These are phyloP conservation scores for Isoetes taiwanensis DNA, from an alignment of 75 land plant species.

Conservation along the genomic window DNA sequence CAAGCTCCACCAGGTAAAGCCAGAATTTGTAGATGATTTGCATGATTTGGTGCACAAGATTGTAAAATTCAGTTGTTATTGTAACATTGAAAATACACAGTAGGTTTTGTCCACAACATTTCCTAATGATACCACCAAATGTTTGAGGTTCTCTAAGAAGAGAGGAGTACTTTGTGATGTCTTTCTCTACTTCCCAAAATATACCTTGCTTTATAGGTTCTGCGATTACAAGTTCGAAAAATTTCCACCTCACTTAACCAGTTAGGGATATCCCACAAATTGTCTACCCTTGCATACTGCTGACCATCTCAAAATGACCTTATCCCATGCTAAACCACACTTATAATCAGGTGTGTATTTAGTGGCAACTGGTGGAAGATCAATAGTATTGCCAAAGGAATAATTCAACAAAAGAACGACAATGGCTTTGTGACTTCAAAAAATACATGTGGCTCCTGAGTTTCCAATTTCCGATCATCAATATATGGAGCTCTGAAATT, in stretches of 20 bases:
- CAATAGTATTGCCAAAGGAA: constrained; percentile 47
- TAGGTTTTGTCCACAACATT: constrained; percentile 78
- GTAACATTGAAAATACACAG: too few species aligned
- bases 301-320: constrained; percentile 47
- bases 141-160: constrained; percentile 27
- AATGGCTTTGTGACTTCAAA: too few species aligned
- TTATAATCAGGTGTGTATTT: constrained; percentile 36
- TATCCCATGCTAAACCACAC: constrained; percentile 32
- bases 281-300: constrained; percentile 68
- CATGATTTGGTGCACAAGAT: too few species aligned
- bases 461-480: too few species aligned
- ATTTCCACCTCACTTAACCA: constrained; percentile 93
- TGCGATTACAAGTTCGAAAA: constrained; percentile 76
- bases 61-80: too few species aligned
- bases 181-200: constrained; percentile 70
- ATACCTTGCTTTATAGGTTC: constrained; percentile 64
- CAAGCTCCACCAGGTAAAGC: too few species aligned
- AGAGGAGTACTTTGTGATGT: constrained; percentile 61
- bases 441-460: too few species aligned
- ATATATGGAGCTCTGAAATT: too few species aligned
- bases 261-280: constrained; percentile 75
- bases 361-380: constrained; percentile 29
- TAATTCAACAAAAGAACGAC: constrained; percentile 28
- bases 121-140: constrained; percentile 48
- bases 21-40: too few species aligned